Evolutionary conservation across 108 stramenopile genomes (phyloP).

Genomic region (Pseudonitzschia multiseries): DNA sequence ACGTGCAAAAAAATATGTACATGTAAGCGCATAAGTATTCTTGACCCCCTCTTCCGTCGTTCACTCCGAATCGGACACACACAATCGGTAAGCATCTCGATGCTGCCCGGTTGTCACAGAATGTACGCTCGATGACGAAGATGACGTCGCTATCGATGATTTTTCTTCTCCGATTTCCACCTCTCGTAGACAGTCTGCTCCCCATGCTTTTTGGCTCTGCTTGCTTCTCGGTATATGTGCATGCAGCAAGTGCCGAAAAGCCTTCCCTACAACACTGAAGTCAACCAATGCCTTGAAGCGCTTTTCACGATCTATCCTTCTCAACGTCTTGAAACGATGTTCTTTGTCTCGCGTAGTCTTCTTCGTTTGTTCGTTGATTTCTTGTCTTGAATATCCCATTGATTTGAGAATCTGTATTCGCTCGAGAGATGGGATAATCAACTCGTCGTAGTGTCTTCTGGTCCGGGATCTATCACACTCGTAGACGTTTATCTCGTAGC

Average conservation of each 20-base stretch:
- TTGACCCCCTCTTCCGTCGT: too few relatives aligned
- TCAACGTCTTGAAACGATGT: neutral
- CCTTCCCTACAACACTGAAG: neutral
- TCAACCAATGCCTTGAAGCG: neutral
- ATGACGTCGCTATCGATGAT: neutral
- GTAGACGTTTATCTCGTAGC: neutral
- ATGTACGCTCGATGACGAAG: neutral
- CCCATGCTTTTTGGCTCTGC: neutral
- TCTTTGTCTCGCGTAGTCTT: neutral
- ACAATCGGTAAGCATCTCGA: too few relatives aligned
- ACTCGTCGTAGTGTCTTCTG: neutral
- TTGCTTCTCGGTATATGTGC: neutral
- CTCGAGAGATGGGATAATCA: neutral
- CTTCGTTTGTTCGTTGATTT: conserved; percentile 15
- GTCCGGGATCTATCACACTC: neutral
- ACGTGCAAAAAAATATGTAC: too few relatives aligned
- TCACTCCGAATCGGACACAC: too few relatives aligned
- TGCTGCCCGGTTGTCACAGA: neutral
- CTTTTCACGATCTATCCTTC: neutral
- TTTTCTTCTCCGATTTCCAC: neutral
- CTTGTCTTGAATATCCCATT: conserved; percentile 13
- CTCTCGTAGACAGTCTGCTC: neutral
- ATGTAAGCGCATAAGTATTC: too few relatives aligned
- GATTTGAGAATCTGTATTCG: conserved; percentile 7
- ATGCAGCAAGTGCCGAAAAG: neutral